phyloP scores from a whole-genome alignment of 768 basidiomycete genomes.

The Auricularia sp. region DNA sequence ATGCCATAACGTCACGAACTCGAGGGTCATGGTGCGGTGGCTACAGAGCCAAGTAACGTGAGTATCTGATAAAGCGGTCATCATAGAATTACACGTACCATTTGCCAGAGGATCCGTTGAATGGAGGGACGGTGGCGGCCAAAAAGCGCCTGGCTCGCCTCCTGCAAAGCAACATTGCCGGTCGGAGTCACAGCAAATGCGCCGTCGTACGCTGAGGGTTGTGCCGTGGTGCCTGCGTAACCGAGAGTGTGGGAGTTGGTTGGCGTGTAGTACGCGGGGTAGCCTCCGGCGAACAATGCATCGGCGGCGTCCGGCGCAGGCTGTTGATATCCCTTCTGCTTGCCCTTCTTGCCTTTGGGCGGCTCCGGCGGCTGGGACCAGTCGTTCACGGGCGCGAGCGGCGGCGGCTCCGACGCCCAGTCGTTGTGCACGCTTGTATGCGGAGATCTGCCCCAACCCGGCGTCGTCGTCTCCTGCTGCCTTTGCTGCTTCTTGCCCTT shows the following conservation, averaged over 20 bases:
- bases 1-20: not conserved
- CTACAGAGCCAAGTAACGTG: too few relatives aligned
- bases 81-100: not conserved
- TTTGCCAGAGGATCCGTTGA: not conserved
- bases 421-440: too few relatives aligned
- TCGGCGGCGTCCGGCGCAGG: not conserved
- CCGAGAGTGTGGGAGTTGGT: not conserved
- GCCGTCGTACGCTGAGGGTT: not conserved
- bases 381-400: not conserved
- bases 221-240: not conserved
- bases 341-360: not conserved
- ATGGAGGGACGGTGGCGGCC: not conserved
- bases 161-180: not conserved
- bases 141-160: not conserved
- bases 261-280: not conserved
- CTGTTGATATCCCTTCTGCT: not conserved
- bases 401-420: too few relatives aligned
- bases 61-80: too few relatives aligned
- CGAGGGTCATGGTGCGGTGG: not conserved
- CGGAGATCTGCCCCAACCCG: too few relatives aligned
- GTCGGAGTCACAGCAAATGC: not conserved
- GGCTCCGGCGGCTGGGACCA: not conserved
- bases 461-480: too few relatives aligned
- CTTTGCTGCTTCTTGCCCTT: too few relatives aligned
- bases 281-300: not conserved